These are phyloP conservation scores for Umbelopsis sp. DNA, from an alignment of 192 early-diverging fungal species.

Conservation along the genomic window DNA sequence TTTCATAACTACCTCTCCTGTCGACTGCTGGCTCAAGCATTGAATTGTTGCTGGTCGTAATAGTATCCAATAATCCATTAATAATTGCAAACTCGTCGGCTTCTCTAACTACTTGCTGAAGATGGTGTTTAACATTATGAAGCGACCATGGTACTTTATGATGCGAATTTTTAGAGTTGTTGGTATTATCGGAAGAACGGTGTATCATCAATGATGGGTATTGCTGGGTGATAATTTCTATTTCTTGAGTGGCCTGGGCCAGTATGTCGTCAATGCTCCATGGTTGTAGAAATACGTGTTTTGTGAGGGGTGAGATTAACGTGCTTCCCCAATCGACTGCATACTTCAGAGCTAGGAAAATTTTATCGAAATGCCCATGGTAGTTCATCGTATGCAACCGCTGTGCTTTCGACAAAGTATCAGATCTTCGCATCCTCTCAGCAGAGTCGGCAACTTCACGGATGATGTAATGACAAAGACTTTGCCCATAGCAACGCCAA, in stretches of 20 bases:
- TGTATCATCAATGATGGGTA: background rate
- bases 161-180: background rate
- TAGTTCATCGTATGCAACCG: slow-evolving; percentile 11
- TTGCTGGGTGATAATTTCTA: background rate
- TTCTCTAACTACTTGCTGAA: slow-evolving; percentile 9
- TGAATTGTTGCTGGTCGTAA: background rate
- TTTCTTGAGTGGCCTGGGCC: background rate
- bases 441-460: background rate
- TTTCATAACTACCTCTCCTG: slow-evolving; percentile 1
- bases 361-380: background rate
- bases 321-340: slow-evolving; percentile 6
- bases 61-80: background rate
- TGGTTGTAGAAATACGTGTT: slow-evolving; percentile 3
- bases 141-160: background rate
- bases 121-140: slow-evolving; percentile 1
- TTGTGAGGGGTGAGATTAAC: background rate
- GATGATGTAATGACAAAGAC: slow-evolving; percentile 56
- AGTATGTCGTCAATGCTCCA: slow-evolving; percentile 14
- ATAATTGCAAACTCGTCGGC: background rate
- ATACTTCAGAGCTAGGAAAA: background rate
- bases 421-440: background rate
- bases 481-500: slow-evolving; percentile 51
- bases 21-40: background rate
- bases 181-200: background rate
- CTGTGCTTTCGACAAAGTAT: background rate